Base-by-base conservation (phyloP, 805 yeast genomes). In the Metschnikowia corniflorae region DNA sequence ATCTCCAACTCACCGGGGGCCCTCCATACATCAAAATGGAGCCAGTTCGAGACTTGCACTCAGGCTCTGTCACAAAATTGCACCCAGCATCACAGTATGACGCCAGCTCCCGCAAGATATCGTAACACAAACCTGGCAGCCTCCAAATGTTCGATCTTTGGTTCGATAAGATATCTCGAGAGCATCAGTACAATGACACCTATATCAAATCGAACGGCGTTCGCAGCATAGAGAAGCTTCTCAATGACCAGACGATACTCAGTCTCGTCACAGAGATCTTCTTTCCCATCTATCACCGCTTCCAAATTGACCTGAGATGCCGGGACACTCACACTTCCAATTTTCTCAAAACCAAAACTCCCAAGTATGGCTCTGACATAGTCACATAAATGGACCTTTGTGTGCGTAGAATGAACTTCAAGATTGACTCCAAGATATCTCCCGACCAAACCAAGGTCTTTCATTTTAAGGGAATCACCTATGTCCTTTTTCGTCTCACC, bases 171-270 rank as follows among this genome's bases (percentile, higher is more conserved):
- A 27, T 33, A 18, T 24, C 33, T 16, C 2, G 25, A 38, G n/a
- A 33, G 28, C 6, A 9, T 13, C 29, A 21, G 24, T 8, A 25
- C 35, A n/a, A 28, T 22, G 19, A 7, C 13, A 36, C 13, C 28
- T n/a, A 31, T 36, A 16, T 31, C 35, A 31, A 16, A 31, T 13
- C 35, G 13, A 12, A 31, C 40, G 16, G 35, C 31, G 31, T 20
- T 20, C 23, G 10, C 23, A 20, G 23, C 23, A 10, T 20, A 20
- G 23, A 10, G 23, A 10, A 20, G 28, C 24, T 36, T 36, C 19
- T 35, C 35, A 4, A 36, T 17, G 9, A 36, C 6, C 12, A 18
- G 14, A 9, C 40, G 16, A 17, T 36, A 26, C 27, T 36, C 32
- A 7, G 30, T 10, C 14, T 18, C 34, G 25, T 35, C 31, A 21